Evolutionary conservation across 306 rosid genomes (phyloP), one percentile per base, ranked within the genome.

Genomic region (Echinosophora koreensis): DNA sequence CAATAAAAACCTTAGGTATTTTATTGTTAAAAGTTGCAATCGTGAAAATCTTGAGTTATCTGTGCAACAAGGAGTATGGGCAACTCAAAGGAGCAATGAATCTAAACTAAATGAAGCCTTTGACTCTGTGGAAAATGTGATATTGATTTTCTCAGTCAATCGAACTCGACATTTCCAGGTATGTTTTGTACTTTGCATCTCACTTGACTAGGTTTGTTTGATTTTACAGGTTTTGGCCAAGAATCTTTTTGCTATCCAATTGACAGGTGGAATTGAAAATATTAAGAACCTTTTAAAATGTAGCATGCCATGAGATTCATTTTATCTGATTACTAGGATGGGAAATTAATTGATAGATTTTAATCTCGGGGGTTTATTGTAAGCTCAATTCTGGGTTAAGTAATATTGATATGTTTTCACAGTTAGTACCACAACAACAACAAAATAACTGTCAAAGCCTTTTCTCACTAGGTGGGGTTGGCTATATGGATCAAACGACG

Each of bases 31-130:
- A 86, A 96, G 99, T 86, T 96, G 99, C 97, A 96, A 96, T 77
- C 96, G 98, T 34, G 99, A 96, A 89, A 96, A 96, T 87, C 88
- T 96, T 97, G 99, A 96, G 88, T 87, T 96, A 73, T 96, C 98
- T 75, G 99, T 96, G 49, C 99, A 92, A 88, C 99, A 96, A 96
- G 98, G 98, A 84, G 96, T 96, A 63, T 96, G 99, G 98, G 99
- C 99, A 81, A 96, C 99, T 82, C 99, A 96, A 87, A 91, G 98
- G 74, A 96, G 99, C 94, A 96, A 96, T 57, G 99, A 96, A 73
- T 91, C 99, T 74, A 96, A 96, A 87, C 90, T 96, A 58, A 96
- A 89, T 80, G 99, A 96, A 89, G 99, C 99, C 69, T 92, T 92
- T 83, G 99, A 96, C 87, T 87, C 88, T 68, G 93, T 92, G 71